A percentile compares a stretch with the other conserved stretches of the same genome.
These are phyloP conservation scores for Periconia sp. DNA, from an alignment of 2,329 filamentous ascomycete species.

Conservation along the genomic window DNA sequence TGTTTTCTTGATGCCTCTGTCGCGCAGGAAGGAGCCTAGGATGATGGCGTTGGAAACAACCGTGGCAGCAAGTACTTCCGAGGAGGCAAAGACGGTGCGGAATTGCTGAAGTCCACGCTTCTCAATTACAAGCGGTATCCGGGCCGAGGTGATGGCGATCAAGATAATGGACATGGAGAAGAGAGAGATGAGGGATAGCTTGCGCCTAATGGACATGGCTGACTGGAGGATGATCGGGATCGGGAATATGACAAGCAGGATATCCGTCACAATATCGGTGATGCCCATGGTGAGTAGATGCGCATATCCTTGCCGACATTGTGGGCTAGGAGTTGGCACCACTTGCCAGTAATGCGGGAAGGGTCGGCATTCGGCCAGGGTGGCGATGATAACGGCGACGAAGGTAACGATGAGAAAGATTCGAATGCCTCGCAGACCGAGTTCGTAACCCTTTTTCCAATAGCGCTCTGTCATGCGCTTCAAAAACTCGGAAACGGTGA, in stretches of 20 bases:
- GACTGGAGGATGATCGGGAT: conserved; percentile 84
- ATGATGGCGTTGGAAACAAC: conserved; percentile 86
- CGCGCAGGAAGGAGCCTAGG: conserved; percentile 87
- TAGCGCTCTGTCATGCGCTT: conserved; percentile 79
- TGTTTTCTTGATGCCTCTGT: conserved; percentile 82
- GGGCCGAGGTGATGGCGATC: conserved; percentile 76
- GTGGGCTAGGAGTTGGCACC: conserved; percentile 74
- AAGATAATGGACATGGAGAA: conserved; percentile 84
- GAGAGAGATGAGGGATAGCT: conserved; percentile 74
- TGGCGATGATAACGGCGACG: conserved; percentile 75
- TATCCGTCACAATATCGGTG: conserved; percentile 84
- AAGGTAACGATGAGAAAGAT: conserved; percentile 79
- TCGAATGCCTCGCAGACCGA: conserved; percentile 70
- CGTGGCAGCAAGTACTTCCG: conserved; percentile 87
- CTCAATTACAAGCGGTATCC: conserved; percentile 75
- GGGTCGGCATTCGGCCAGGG: conserved; percentile 76
- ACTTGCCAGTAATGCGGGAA: conserved; percentile 61
- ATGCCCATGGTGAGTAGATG: conserved; percentile 89
- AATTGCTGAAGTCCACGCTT: conserved; percentile 77
- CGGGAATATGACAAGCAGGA: conserved; percentile 84
- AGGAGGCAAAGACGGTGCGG: conserved; percentile 83
- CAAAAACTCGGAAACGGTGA: conserved; percentile 88
- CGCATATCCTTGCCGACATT: conserved; percentile 82
- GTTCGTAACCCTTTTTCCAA: conserved; percentile 76
- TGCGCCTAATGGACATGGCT: conserved; percentile 73